These are phyloP conservation scores for Echeveria elegans DNA, from an alignment of 164 flowering plant species.

Conservation along the genomic window DNA sequence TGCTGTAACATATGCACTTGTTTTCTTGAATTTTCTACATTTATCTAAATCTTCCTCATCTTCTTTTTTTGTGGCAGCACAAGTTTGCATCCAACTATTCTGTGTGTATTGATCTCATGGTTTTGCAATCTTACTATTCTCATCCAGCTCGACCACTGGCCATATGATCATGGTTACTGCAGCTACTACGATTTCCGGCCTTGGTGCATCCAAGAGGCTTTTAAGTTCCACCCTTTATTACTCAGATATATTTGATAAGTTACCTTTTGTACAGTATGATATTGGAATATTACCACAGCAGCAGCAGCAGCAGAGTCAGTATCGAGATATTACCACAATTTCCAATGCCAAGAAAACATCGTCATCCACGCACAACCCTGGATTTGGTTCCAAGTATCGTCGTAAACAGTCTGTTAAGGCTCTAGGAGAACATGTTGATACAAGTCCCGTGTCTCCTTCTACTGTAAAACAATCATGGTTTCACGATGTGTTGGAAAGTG, in stretches of 20 bases:
- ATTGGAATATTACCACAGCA: slow-evolving; percentile 27
- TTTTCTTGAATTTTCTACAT: too few species aligned
- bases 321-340: slow-evolving; percentile 14
- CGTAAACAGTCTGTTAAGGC: slow-evolving; percentile 42
- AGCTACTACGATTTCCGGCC: slow-evolving; percentile 72
- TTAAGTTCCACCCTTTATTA: slow-evolving; percentile 54
- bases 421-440: slow-evolving; percentile 44
- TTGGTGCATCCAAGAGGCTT: slow-evolving; percentile 68
- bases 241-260: slow-evolving; percentile 55
- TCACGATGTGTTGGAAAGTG: slow-evolving; percentile 15
- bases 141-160: slow-evolving; percentile 15
- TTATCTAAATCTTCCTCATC: too few species aligned
- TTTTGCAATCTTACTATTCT: not conserved
- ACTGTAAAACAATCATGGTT: slow-evolving; percentile 22
- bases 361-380: slow-evolving; percentile 34
- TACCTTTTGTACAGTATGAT: slow-evolving; percentile 34
- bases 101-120: not conserved
- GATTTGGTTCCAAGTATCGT: slow-evolving; percentile 28
- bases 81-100: too few species aligned
- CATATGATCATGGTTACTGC: slow-evolving; percentile 51
- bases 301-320: slow-evolving; percentile 14
- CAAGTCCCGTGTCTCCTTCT: slow-evolving; percentile 31
- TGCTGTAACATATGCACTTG: too few species aligned
- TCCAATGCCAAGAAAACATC: slow-evolving; percentile 36
- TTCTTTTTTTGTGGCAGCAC: too few species aligned